A percentile compares a stretch with the other conserved stretches of the same genome.
phyloP scores from a whole-genome alignment of 306 rosid species.

The Casuarina glauca region DNA sequence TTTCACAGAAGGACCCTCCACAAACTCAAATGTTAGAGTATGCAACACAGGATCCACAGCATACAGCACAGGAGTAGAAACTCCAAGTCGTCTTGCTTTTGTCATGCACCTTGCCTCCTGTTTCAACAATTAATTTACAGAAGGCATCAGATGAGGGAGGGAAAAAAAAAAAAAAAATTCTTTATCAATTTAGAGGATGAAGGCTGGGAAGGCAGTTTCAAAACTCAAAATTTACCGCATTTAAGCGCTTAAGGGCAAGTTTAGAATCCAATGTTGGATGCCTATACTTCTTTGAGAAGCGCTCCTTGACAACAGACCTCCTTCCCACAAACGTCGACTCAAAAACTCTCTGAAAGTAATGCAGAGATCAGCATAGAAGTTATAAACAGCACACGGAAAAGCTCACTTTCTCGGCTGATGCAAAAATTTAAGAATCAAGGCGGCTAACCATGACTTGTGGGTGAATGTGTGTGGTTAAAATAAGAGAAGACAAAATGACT shows the following conservation, averaged over 20 bases:
- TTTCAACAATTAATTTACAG: conserved; percentile 17
- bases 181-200: neutral
- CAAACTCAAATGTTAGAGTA: conserved; percentile 68
- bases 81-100: conserved; percentile 86
- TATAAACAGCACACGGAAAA: conserved; percentile 6
- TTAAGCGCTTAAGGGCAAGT: conserved; percentile 75
- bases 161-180: neutral
- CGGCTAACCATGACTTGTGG: neutral
- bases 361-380: conserved; percentile 6
- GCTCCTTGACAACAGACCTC: conserved; percentile 76
- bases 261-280: conserved; percentile 91
- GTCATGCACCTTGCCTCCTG: conserved; percentile 97
- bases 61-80: conserved; percentile 66
- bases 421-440: neutral
- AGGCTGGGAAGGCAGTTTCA: neutral
- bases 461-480: neutral
- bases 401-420: neutral
- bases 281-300: conserved; percentile 88
- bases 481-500: neutral
- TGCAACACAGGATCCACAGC: conserved; percentile 65
- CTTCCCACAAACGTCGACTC: conserved; percentile 80
- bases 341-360: conserved; percentile 63
- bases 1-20: conserved; percentile 76
- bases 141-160: conserved; percentile 14
- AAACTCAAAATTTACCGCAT: conserved; percentile 49